Base-by-base conservation (phyloP, 1,139 yeast genomes). In the Sugiyamaella paludigena region DNA sequence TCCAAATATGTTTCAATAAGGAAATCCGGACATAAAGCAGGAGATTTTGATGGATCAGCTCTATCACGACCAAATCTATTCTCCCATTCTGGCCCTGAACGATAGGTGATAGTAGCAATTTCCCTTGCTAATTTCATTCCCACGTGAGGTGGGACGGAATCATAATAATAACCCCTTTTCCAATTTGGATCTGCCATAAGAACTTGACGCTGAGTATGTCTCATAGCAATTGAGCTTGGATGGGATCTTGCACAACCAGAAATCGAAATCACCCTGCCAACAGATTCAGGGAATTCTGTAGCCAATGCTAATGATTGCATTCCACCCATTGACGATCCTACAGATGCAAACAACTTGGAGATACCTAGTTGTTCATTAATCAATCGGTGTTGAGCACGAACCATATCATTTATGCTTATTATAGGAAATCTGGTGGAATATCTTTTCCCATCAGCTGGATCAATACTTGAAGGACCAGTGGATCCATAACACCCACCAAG, bases 81-180 rank as follows among this genome's bases (percentile, higher is more conserved):
- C 64, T 89, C 98, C 98, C 98, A 89, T 67, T 89, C 98, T 1
- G 97, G 97, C 0, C 98, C 98, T 1, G 95, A 87, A 58, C 98
- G 76, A 66, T 89, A 89, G 0, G 97, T 88, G 43, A 91, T 88
- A 0, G 98, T 89, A 15, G 96, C 97, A 45, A 89, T 87, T 66
- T 88, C 95, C 55, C 98, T 76, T 1, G 97, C 94, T 43, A 89
- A 75, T 64, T 89, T 91, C 97, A 89, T 89, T 10, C 98, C 98
- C 16, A 84, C 82, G 66, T 89, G 96, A 1, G 97, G 98, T 5
- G 95, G 95, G 0, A 88, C 72, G 7, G 75, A 70, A 53, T 79
- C 81, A 63, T 89, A 89, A 68, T 89, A 89, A 64, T 81, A 84
- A 0, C 98, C 98, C 54, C 96, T 77, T 58, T 84, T 84, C 97